Conservation (phyloP, 768 basidiomycete genomes). For the Termitomyces sp. region DNA sequence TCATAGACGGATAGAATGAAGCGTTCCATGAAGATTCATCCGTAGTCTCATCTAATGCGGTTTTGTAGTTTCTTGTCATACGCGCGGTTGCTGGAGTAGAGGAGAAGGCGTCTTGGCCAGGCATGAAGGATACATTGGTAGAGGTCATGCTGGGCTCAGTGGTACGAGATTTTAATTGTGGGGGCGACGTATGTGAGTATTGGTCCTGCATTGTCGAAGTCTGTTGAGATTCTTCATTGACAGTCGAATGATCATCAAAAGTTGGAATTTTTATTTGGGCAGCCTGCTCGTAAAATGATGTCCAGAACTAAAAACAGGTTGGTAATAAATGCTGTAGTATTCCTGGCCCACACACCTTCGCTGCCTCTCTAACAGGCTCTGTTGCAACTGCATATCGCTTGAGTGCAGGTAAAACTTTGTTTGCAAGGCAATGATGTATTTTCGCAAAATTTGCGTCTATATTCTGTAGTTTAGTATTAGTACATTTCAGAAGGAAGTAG, state of each 20-base stretch:
- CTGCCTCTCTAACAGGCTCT: conserved; percentile 85
- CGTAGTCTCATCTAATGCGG: conserved; percentile 29
- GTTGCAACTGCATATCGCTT: conserved; percentile 86
- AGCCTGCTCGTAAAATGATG: conserved; percentile 91
- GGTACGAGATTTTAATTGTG: conserved; percentile 14
- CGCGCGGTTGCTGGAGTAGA: conserved; percentile 69
- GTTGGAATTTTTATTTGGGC: conserved; percentile 82
- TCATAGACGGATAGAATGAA: conserved; percentile 70
- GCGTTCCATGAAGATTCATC: conserved; percentile 66
- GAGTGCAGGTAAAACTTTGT: conserved; percentile 78
- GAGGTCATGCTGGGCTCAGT: conserved; percentile 42
- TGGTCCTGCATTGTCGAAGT: conserved; percentile 19
- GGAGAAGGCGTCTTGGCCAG: conserved; percentile 64
- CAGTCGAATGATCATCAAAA: conserved; percentile 61
- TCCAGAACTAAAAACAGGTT: conserved; percentile 72
- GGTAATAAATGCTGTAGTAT: background rate
- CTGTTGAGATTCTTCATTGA: conserved; percentile 45
- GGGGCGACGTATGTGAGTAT: conserved; percentile 14
- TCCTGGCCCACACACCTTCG: conserved; percentile 56
- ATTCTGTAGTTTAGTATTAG: conserved; percentile 41
- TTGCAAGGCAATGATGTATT: conserved; percentile 82
- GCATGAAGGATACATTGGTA: conserved; percentile 72
- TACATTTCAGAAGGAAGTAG: background rate
- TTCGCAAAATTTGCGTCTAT: conserved; percentile 92
- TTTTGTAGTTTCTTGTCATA: conserved; percentile 30